These are phyloP conservation scores for Glonium stellatum DNA, from an alignment of 495 filamentous ascomycete species.

Conservation along the genomic window DNA sequence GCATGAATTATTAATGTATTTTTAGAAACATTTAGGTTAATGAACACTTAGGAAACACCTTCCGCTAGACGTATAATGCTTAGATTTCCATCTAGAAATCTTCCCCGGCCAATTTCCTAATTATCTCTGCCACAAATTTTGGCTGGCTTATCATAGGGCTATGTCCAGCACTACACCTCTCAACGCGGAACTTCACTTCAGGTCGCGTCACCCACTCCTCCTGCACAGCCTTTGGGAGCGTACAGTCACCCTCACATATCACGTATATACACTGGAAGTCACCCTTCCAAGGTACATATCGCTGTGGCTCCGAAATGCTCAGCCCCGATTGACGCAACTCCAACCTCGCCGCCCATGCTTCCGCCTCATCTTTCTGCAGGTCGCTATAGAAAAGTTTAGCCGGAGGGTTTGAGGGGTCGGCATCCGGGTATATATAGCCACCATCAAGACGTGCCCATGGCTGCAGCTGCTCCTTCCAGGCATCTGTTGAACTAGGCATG, in stretches of 20 bases:
- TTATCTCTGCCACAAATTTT: constrained; percentile 6
- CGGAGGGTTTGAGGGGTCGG: constrained; percentile 9
- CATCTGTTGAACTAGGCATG: background rate
- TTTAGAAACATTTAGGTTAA: too few species aligned
- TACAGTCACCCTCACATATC: constrained; percentile 6
- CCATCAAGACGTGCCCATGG: background rate
- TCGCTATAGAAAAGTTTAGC: constrained; percentile 4
- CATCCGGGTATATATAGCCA: constrained; percentile 6
- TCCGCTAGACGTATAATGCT: too few species aligned
- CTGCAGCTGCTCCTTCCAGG: background rate
- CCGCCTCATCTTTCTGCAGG: too few species aligned
- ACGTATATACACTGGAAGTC: constrained; percentile 17
- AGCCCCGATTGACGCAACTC: too few species aligned
- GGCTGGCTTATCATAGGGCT: constrained; percentile 15
- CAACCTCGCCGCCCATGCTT: too few species aligned
- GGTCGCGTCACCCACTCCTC: constrained; percentile 5
- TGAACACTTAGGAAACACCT: too few species aligned
- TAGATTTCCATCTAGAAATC: background rate
- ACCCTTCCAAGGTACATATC: constrained; percentile 20
- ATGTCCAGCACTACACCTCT: constrained; percentile 7
- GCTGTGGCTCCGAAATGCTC: constrained; percentile 8
- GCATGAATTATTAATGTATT: too few species aligned
- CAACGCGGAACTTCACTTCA: constrained; percentile 9
- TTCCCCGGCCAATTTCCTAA: background rate
- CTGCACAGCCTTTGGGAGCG: constrained; percentile 3